These are phyloP conservation scores for Gossypium davidsonii DNA, from an alignment of 441 rosid genomes.

Conservation along the genomic window DNA sequence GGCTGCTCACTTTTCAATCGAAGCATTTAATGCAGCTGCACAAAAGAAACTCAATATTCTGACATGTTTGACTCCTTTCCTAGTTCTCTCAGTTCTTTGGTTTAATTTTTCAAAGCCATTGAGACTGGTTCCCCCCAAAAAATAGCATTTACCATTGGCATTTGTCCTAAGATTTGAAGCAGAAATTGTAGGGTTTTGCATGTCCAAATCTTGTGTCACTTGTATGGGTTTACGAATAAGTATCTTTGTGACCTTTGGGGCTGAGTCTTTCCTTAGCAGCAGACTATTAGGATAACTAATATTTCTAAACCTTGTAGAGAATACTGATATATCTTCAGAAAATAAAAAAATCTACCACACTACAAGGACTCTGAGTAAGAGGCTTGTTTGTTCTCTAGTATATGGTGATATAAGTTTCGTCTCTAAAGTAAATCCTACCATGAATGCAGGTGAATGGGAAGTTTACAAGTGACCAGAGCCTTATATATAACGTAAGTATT, in stretches of 20 bases:
- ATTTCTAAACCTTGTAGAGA: neutral
- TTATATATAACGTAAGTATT: slow-evolving; percentile 73
- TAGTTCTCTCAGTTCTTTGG: neutral
- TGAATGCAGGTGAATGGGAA: slow-evolving; percentile 80
- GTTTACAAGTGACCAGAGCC: slow-evolving; percentile 78
- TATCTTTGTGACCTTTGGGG: neutral
- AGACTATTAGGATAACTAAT: neutral
- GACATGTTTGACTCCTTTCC: neutral
- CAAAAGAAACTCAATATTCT: neutral
- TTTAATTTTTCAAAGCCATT: neutral
- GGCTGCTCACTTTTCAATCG: neutral
- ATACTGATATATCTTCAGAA: neutral
- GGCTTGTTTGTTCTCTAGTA: neutral
- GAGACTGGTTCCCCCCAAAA: neutral
- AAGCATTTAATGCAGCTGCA: slow-evolving; percentile 3
- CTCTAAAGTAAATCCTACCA: slow-evolving; percentile 1
- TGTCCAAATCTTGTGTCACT: neutral
- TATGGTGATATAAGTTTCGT: neutral
- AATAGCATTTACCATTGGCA: neutral
- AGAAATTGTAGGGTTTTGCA: neutral
- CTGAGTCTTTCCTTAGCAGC: neutral
- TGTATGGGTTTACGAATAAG: neutral
- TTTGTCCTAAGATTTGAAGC: neutral
- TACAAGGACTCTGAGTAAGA: neutral
- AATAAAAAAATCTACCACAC: neutral